Evolutionary conservation across 148 eudicot genomes (phyloP).

Genomic region (Pharnaceum exiguum): DNA sequence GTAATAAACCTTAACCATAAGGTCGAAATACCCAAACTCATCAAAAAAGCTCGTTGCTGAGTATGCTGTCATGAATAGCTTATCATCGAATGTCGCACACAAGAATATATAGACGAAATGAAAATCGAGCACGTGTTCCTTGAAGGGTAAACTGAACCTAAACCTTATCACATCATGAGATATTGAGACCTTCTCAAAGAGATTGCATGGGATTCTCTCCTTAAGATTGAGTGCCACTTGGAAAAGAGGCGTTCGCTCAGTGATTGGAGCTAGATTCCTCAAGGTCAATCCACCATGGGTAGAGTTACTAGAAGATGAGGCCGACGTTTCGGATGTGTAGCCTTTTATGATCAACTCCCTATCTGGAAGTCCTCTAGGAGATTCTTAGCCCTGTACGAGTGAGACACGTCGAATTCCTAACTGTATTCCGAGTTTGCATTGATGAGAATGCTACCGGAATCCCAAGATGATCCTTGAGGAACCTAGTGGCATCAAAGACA

Average conservation of each 20-base stretch:
- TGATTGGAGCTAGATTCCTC: conserved; percentile 43
- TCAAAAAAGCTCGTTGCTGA: conserved; percentile 67
- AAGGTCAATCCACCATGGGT: conserved; percentile 46
- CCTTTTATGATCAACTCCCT: conserved; percentile 70
- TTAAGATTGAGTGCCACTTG: conserved; percentile 58
- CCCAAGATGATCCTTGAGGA: conserved; percentile 94
- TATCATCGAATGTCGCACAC: conserved; percentile 56
- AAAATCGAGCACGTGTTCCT: conserved; percentile 68
- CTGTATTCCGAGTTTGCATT: conserved; percentile 90
- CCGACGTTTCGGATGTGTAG: conserved; percentile 40
- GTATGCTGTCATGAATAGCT: conserved; percentile 91
- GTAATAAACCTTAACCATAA: conserved; percentile 75
- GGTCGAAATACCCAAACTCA: conserved; percentile 67
- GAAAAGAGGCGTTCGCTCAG: conserved; percentile 33
- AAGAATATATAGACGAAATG: conserved; percentile 75
- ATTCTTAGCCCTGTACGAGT: conserved; percentile 79
- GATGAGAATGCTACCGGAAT: conserved; percentile 77
- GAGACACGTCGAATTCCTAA: conserved; percentile 88
- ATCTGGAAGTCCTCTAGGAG: conserved; percentile 63
- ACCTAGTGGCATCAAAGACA: conserved; percentile 63
- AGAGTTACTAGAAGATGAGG: conserved; percentile 58
- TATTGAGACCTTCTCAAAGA: conserved; percentile 48
- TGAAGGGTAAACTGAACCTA: conserved; percentile 53
- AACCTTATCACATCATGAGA: conserved; percentile 77
- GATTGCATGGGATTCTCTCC: conserved; percentile 62